Base-by-base conservation (phyloP, 495 filamentous ascomycete genomes). In the Podospora didyma region DNA sequence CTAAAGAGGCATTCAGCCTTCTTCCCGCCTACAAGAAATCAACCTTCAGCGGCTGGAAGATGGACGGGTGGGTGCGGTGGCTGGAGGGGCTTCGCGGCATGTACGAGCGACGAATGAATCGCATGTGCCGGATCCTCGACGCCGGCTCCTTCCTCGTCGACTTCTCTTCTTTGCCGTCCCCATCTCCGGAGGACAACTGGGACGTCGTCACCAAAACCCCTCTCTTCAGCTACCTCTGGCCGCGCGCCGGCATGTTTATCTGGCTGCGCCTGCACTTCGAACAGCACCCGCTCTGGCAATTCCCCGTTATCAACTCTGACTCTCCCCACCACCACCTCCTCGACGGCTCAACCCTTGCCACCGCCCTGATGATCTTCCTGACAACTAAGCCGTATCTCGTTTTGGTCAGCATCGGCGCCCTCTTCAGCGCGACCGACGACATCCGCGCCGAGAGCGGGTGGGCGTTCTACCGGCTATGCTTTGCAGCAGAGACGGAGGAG, bases 181-280 rank as follows among this genome's bases (percentile, higher is more conserved):
- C 1, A 74, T 78, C 35, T 66, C 66, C 5, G 41, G 81, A 31
- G 26, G 26, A n/a, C n/a, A n/a, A 84, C n/a, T 87, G 85, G 66
- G 86, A 82, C 73, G 77, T 89, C 45, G 76, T 96, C 10, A 81
- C 84, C 44, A 89, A 87, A 62, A 82, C 79, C 0, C 73, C 77
- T 34, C 83, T 96, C 62, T 90, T 82, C 68, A 75, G 83, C 46
- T 96, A 94, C 65, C 64, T 75, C 46, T 87, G 85, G 78, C 93
- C 92, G 1, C 80, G 85, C n/a, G 93, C 85, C 16, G 93, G 93
- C 59, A 96, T 96, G 92, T 96, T 96, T 67, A 69, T 94, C 21
- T 97, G 92, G 92, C 60, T 96, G 0, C 75, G 81, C 19, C 61
- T 94, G 21, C 68, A 81, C 45, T 82, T 93, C 55, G 77, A 86